Conservation (phyloP, 2,329 filamentous ascomycete species). For the Xylaria multiplex region DNA sequence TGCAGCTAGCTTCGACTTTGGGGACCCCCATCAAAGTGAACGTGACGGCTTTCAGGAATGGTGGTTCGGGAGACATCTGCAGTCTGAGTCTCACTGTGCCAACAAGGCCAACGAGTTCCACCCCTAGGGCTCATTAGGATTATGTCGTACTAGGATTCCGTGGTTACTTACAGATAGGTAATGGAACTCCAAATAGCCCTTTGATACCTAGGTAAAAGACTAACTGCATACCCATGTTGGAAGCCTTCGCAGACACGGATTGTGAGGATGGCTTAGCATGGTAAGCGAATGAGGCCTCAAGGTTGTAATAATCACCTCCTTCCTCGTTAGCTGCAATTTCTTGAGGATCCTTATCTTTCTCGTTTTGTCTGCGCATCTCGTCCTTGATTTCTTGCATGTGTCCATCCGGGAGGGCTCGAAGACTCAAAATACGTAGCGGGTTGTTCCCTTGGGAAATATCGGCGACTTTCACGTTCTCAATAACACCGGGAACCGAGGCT, state of each 20-base stretch:
- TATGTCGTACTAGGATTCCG: neutral
- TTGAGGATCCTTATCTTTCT: conserved; percentile 83
- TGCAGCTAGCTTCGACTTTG: conserved; percentile 87
- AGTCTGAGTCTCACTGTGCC: conserved; percentile 85
- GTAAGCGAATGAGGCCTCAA: conserved; percentile 91
- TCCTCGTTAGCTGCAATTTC: conserved; percentile 90
- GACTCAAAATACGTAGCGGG: conserved; percentile 85
- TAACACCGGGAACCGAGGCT: conserved; percentile 87
- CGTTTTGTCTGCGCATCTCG: conserved; percentile 80
- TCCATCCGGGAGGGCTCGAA: conserved; percentile 83
- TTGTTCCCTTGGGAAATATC: conserved; percentile 96
- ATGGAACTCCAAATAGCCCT: conserved; percentile 86
- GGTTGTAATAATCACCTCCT: conserved; percentile 90
- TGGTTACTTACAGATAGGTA: conserved; percentile 73
- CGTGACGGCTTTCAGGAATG: conserved; percentile 90
- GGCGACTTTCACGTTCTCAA: conserved; percentile 94
- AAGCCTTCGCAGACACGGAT: conserved; percentile 80
- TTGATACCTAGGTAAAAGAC: conserved; percentile 93
- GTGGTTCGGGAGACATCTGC: conserved; percentile 88
- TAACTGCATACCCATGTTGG: conserved; percentile 97
- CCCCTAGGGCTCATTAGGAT: conserved; percentile 55
- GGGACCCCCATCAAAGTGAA: conserved; percentile 95
- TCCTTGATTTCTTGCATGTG: conserved; percentile 86
- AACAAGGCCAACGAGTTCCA: conserved; percentile 90
- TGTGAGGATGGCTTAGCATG: conserved; percentile 80